A percentile compares a stretch with the other conserved stretches of the same genome.
These are phyloP conservation scores for Emmonsia crescens DNA, from an alignment of 2,329 filamentous ascomycete species.

Conservation along the genomic window DNA sequence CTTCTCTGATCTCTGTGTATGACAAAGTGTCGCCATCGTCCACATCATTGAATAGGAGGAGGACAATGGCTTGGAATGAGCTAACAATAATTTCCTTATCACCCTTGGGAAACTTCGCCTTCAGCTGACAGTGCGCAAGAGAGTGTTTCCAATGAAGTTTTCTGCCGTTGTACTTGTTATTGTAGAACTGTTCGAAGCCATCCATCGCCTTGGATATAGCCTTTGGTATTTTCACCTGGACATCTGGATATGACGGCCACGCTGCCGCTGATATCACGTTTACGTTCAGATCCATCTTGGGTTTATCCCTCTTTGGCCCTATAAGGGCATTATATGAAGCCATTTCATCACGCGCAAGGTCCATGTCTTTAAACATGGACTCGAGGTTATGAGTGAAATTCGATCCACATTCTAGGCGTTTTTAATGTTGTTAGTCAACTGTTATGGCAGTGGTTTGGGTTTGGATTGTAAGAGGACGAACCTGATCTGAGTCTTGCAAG, in stretches of 20 bases:
- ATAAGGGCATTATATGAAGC: constrained; percentile 65
- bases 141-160: constrained; percentile 86
- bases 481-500: constrained; percentile 72
- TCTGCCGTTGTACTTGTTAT: constrained; percentile 77
- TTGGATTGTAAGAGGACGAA: constrained; percentile 20
- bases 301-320: constrained; percentile 47
- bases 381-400: constrained; percentile 95
- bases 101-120: constrained; percentile 67
- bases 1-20: constrained; percentile 64
- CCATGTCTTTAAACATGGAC: constrained; percentile 98
- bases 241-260: constrained; percentile 85
- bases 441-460: not conserved
- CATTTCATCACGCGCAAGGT: constrained; percentile 88
- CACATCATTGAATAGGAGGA: constrained; percentile 78
- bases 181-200: constrained; percentile 77
- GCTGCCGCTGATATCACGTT: constrained; percentile 83
- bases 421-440: constrained; percentile 4
- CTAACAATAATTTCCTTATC: constrained; percentile 83
- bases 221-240: constrained; percentile 60
- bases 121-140: constrained; percentile 81
- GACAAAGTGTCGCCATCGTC: constrained; percentile 52
- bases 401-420: constrained; percentile 65
- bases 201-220: constrained; percentile 66
- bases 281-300: constrained; percentile 63
- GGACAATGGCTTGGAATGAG: constrained; percentile 81